Evolutionary conservation across 1,139 yeast genomes (phyloP).

Genomic region (Scheffersomyces parashehatae): DNA sequence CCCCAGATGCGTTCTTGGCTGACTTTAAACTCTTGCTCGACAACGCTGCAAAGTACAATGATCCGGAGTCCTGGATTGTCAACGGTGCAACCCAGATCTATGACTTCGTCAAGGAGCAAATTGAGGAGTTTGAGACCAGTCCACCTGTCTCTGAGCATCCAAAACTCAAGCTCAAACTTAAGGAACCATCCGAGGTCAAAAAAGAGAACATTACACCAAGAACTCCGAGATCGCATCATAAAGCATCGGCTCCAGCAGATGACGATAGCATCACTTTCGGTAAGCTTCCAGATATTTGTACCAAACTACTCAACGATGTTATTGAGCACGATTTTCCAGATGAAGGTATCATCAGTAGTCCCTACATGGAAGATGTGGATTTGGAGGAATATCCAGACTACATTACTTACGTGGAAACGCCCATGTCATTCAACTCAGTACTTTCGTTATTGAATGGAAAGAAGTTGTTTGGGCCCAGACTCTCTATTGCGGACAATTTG

Average conservation of each 20-base stretch:
- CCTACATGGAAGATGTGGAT: conserved; percentile 60
- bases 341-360: conserved; percentile 50
- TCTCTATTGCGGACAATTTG: conserved; percentile 38
- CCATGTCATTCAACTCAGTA: conserved; percentile 56
- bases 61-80: conserved; percentile 62
- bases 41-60: conserved; percentile 65
- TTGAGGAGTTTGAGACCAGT: conserved; percentile 23
- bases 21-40: conserved; percentile 59
- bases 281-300: conserved; percentile 25
- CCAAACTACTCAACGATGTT: conserved; percentile 33
- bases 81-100: conserved; percentile 48
- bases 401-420: conserved; percentile 52
- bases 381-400: conserved; percentile 61
- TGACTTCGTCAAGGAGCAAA: conserved; percentile 46
- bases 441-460: conserved; percentile 43
- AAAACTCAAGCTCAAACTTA: conserved; percentile 23
- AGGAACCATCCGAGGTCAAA: conserved; percentile 7
- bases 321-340: conserved; percentile 45
- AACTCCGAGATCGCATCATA: too few species aligned
- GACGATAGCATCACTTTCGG: conserved; percentile 16
- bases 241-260: not conserved
- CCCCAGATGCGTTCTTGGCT: conserved; percentile 43
- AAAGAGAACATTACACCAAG: too few species aligned
- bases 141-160: conserved; percentile 9
- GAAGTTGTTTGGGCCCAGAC: conserved; percentile 32